Evolutionary conservation across 257 asterid species (phyloP), one percentile per base, ranked within the genome.

Genomic region (Solanum piurae): DNA sequence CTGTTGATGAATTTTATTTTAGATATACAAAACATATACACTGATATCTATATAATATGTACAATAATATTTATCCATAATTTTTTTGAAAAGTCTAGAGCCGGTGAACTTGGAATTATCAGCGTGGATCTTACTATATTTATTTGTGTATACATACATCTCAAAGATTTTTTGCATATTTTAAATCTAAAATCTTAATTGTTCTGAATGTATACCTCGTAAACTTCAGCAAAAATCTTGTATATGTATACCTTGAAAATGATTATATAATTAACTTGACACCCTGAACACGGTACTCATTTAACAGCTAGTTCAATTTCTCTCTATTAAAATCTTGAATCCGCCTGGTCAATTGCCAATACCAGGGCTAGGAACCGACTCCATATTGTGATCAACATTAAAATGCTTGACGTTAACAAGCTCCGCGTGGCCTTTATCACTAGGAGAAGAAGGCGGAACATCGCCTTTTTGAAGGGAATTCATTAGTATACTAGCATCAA

Each of bases 301-400:
- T 36, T 13, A 73, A 4, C 16, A 73, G 2, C 29, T 10, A 36
- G 5, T 7, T 73, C 82, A 20, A 34, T 4, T 74, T 37, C 6
- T 74, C 20, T 37, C 12, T 37, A 10, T 74, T 75, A 75, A 75
- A 75, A 75, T 37, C 3, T 0, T 36, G 20, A 20, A 21, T 74
- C 2, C 18, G 0, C 3, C 18, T 7, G 25, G 25, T 58, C 21
- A 80, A 80, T 80, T 27, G 55, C 93, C 92, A 27, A 77, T 33
- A 71, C 90, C 92, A 9, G 90, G 89, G 75, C 91, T 91, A 10
- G 92, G 92, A 38, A 89, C 89, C 8, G 90, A 90, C 23, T 52
- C 71, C 83, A 86, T 25, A 88, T 27, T 55, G 5, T 85, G 90
- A 69, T 86, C 89, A 71, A 23, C 42, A 21, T 74, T 31, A 31